phyloP scores from a whole-genome alignment of 1,284 basidiomycete species.

The Peniophora sp. region DNA sequence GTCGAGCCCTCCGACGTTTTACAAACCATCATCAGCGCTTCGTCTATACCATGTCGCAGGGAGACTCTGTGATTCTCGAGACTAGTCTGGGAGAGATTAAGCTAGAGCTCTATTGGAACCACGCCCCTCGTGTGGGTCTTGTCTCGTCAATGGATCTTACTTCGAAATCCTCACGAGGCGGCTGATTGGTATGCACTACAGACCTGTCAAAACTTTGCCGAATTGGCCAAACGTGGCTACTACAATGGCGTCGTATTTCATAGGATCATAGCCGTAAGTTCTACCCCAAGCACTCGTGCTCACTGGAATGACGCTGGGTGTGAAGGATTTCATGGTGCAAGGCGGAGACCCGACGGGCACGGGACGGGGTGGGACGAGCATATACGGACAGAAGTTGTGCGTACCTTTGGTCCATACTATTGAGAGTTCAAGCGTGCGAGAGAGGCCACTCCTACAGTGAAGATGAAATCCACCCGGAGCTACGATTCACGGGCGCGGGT shows the following conservation, averaged over 20 bases:
- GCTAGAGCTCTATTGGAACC: constrained; percentile 86
- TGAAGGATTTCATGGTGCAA: constrained; percentile 93
- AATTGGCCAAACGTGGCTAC: constrained; percentile 77
- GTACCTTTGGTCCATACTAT: constrained; percentile 19
- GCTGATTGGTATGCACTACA: constrained; percentile 23
- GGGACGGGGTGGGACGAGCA: constrained; percentile 86
- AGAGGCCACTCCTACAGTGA: constrained; percentile 36
- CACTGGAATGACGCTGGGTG: not conserved
- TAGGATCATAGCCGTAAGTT: constrained; percentile 73
- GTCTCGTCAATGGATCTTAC: not conserved
- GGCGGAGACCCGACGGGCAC: constrained; percentile 94
- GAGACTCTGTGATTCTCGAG: constrained; percentile 68
- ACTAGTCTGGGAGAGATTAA: constrained; percentile 85
- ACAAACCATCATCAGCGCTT: not conserved
- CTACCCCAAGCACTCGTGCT: constrained; percentile 6
- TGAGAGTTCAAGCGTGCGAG: not conserved
- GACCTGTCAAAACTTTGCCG: constrained; percentile 93
- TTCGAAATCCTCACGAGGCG: constrained; percentile 4
- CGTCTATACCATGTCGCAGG: constrained; percentile 15
- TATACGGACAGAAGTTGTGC: constrained; percentile 87
- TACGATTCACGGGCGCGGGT: constrained; percentile 92
- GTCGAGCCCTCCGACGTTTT: too few species aligned
- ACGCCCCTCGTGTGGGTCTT: constrained; percentile 72
- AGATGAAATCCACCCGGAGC: constrained; percentile 82
- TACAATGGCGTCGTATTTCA: constrained; percentile 87